Evolutionary conservation across 164 flowering plant genomes (phyloP).

Genomic region (Vitis rotundifolia): DNA sequence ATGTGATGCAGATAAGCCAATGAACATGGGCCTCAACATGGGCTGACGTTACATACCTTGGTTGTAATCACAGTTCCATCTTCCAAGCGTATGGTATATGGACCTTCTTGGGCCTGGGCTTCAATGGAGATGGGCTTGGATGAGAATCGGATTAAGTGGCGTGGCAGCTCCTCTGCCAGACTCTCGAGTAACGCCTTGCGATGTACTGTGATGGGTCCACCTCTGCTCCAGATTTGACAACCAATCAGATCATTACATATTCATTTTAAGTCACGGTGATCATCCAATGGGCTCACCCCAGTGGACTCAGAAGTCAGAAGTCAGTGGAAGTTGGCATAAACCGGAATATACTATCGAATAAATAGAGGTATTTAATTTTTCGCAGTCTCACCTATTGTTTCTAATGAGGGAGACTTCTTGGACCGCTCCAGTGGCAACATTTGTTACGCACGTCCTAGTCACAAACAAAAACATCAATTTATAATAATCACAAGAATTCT

Average conservation of each 20-base stretch:
- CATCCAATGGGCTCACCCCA: too few species aligned
- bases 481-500: too few species aligned
- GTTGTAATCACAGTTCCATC: conserved; percentile 34
- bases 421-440: conserved; percentile 19
- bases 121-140: conserved; percentile 33
- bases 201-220: conserved; percentile 25
- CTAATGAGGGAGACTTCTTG: conserved; percentile 10
- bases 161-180: conserved; percentile 41
- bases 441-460: conserved; percentile 16
- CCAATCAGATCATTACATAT: background rate
- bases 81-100: conserved; percentile 20
- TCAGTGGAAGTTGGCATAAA: background rate
- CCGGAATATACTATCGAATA: background rate
- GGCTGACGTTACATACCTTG: conserved; percentile 23
- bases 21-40: too few species aligned
- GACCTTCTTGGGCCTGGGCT: conserved; percentile 13
- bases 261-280: background rate
- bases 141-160: conserved; percentile 31
- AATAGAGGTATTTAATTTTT: too few species aligned
- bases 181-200: conserved; percentile 33
- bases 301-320: background rate
- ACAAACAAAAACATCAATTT: too few species aligned
- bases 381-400: background rate
- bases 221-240: conserved; percentile 3
- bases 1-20: too few species aligned